Evolutionary conservation across 1,139 yeast genomes (phyloP).

Genomic region (Debaryomyces nepalensis): DNA sequence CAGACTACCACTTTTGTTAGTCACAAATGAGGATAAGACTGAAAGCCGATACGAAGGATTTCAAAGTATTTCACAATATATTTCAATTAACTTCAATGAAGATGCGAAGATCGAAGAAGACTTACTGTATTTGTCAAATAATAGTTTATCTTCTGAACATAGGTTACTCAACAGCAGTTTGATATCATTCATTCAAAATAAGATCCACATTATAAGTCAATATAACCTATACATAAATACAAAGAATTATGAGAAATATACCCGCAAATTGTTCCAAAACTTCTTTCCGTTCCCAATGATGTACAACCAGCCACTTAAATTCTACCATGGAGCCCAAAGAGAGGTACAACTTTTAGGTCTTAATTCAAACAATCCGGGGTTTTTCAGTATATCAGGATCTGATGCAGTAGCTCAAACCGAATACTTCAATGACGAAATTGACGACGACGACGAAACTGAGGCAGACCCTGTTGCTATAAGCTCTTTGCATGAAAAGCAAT

Average conservation of each 20-base stretch:
- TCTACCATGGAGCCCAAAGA: conserved; percentile 53
- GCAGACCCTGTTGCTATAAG: conserved; percentile 50
- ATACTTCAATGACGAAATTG: conserved; percentile 29
- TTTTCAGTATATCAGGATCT: conserved; percentile 30
- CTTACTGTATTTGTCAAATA: conserved; percentile 1
- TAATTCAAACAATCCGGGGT: conserved; percentile 33
- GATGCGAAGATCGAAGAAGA: conserved; percentile 9
- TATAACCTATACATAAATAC: conserved; percentile 66
- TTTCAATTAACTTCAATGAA: conserved; percentile 31
- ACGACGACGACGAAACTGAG: conserved; percentile 25
- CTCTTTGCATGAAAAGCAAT: conserved; percentile 53
- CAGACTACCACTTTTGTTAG: conserved; percentile 58
- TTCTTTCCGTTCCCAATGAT: conserved; percentile 85
- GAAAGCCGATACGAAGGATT: conserved; percentile 48
- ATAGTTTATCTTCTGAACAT: conserved; percentile 16
- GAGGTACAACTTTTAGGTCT: conserved; percentile 49
- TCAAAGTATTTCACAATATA: conserved; percentile 43
- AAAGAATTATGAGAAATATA: conserved; percentile 65
- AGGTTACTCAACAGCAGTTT: conserved; percentile 31
- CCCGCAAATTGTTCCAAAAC: conserved; percentile 61
- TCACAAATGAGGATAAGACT: conserved; percentile 24
- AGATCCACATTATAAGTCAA: conserved; percentile 54
- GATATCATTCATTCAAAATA: conserved; percentile 40
- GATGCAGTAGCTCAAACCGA: conserved; percentile 34
- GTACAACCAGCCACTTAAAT: conserved; percentile 71